Conservation (phyloP, 2,329 filamentous ascomycete genomes). For the Fusarium graminum region DNA sequence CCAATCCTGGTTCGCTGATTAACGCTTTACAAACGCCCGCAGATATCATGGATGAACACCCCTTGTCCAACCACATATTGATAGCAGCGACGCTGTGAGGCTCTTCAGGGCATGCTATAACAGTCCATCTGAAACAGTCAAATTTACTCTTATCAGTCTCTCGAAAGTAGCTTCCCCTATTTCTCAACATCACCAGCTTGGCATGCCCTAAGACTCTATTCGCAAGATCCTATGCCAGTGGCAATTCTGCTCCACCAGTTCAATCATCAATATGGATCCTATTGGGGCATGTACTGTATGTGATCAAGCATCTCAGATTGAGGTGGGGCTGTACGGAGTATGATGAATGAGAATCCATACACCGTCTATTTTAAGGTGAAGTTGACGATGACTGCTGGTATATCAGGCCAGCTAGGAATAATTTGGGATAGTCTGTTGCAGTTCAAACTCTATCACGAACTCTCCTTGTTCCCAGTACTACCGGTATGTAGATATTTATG, state of each 20-base stretch:
- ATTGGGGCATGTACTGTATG: slow-evolving; percentile 4
- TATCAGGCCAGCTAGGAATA: not conserved
- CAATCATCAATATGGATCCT: slow-evolving; percentile 22
- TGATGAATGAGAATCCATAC: not conserved
- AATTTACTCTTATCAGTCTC: slow-evolving; percentile 21
- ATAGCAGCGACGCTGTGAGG: slow-evolving; percentile 19
- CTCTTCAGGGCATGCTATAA: not conserved
- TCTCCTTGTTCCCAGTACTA: no score
- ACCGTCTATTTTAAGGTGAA: not conserved
- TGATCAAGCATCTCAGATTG: slow-evolving; percentile 17
- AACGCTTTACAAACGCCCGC: slow-evolving; percentile 44
- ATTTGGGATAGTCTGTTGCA: not conserved
- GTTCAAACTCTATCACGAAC: not conserved
- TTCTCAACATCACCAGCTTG: not conserved
- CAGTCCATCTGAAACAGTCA: slow-evolving; percentile 30
- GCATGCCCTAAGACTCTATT: slow-evolving; percentile 7
- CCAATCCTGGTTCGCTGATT: slow-evolving; percentile 38
- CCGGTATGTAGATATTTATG: no score
- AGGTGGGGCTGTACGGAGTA: not conserved
- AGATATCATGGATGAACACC: slow-evolving; percentile 9
- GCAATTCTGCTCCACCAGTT: slow-evolving; percentile 18
- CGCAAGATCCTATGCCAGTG: not conserved
- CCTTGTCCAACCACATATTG: slow-evolving; percentile 20
- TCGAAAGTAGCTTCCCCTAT: slow-evolving; percentile 8
- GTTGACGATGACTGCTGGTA: not conserved